Evolutionary conservation across 805 yeast species (phyloP).

Genomic region (Saturnispora serradocipensis): DNA sequence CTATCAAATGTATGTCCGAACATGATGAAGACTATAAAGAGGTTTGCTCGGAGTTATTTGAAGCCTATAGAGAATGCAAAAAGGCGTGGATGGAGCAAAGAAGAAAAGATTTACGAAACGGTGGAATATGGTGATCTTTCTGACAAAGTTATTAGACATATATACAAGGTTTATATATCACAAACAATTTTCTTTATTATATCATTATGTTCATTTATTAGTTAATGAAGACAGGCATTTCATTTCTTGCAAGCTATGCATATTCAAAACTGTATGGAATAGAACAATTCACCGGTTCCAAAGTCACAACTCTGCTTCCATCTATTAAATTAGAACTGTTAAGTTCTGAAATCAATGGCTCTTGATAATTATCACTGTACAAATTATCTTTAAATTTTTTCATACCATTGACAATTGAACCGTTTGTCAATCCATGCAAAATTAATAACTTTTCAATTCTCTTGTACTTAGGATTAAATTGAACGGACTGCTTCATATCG

Average conservation of each 20-base stretch:
- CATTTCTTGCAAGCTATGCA: not conserved
- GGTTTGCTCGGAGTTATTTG: conserved; percentile 72
- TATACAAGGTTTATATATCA: not conserved
- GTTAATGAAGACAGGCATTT: not conserved
- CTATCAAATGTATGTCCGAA: conserved; percentile 71
- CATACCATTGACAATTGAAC: conserved; percentile 13
- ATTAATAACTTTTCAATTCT: conserved; percentile 21
- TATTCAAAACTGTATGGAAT: conserved; percentile 1
- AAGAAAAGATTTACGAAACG: conserved; percentile 20
- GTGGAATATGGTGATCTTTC: conserved; percentile 25
- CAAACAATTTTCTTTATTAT: not conserved
- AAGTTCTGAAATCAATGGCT: not conserved
- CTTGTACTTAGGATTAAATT: not conserved
- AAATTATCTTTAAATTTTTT: not conserved
- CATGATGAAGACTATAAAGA: conserved; percentile 62
- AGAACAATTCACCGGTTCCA: not conserved
- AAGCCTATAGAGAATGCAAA: conserved; percentile 88
- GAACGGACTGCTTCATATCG: conserved; percentile 1
- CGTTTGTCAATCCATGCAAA: conserved; percentile 22
- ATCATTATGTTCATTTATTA: not conserved
- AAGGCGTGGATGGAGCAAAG: conserved; percentile 51
- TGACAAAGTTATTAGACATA: not conserved
- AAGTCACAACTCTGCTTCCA: not conserved
- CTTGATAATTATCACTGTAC: not conserved
- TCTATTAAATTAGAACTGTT: not conserved